phyloP scores from a whole-genome alignment of 2,329 filamentous ascomycete genomes.

The Verticillium nonalfalfae region DNA sequence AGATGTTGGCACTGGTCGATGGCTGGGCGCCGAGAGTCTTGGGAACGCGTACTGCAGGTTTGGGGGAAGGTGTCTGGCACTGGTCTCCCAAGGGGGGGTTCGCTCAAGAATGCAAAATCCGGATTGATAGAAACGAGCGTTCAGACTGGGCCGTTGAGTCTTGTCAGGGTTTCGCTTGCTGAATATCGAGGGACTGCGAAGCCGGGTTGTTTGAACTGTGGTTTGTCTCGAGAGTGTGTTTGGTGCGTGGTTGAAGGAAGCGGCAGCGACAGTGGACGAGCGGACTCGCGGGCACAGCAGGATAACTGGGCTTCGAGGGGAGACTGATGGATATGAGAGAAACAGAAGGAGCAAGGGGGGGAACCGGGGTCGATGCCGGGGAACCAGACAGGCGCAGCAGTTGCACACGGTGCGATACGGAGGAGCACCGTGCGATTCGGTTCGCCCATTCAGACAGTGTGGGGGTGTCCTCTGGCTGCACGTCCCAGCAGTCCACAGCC shows the following conservation, averaged over 20 bases:
- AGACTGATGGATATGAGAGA: slow-evolving; percentile 11
- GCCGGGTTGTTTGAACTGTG: neutral
- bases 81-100: no score
- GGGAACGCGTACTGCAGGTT: neutral
- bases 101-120: no score
- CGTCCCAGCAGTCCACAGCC: neutral
- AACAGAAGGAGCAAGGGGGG: slow-evolving; percentile 1
- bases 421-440: neutral
- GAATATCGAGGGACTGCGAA: neutral
- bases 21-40: slow-evolving; percentile 14
- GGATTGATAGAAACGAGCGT: neutral
- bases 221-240: slow-evolving; percentile 17
- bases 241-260: slow-evolving; percentile 4
- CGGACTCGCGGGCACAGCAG: neutral
- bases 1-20: slow-evolving; percentile 13
- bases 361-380: neutral
- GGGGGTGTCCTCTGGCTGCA: neutral
- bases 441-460: neutral
- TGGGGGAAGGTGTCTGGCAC: slow-evolving; percentile 4
- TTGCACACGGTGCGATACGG: neutral
- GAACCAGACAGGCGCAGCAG: neutral
- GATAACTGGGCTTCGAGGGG: slow-evolving; percentile 5
- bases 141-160: neutral
- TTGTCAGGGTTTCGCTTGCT: slow-evolving; percentile 3
- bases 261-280: neutral